phyloP scores from a whole-genome alignment of 1,284 basidiomycete genomes.

The Ganoderma lucidum region DNA sequence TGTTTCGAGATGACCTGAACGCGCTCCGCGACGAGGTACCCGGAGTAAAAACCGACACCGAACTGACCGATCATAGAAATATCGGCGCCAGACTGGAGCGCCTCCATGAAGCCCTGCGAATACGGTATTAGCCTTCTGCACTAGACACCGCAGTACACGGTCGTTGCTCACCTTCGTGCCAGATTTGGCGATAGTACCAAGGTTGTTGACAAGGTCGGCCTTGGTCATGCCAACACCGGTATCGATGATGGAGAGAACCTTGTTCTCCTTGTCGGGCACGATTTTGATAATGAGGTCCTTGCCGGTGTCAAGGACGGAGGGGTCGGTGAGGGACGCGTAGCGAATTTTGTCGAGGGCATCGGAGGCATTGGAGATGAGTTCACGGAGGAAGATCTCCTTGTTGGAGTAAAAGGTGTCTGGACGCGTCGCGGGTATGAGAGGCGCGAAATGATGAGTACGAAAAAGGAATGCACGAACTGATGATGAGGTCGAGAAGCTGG shows the following conservation, averaged over 20 bases:
- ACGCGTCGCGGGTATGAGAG: constrained; percentile 25
- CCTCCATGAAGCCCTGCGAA: constrained; percentile 94
- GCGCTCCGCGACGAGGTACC: constrained; percentile 98
- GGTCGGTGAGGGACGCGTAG: constrained; percentile 92
- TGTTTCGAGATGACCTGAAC: constrained; percentile 99
- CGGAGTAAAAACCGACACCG: constrained; percentile 99
- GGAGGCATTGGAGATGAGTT: constrained; percentile 91
- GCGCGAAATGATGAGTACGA: constrained; percentile 13
- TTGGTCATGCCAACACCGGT: constrained; percentile 99
- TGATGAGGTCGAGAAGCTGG: constrained; percentile 91
- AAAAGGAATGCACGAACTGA: constrained; percentile 63
- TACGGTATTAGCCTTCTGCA: constrained; percentile 17
- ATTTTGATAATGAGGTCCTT: constrained; percentile 95
- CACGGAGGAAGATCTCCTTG: constrained; percentile 98
- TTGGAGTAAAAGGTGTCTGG: constrained; percentile 97
- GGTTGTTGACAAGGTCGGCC: constrained; percentile 98
- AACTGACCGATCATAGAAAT: constrained; percentile 96
- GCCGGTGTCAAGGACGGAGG: constrained; percentile 84
- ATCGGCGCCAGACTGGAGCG: constrained; percentile 95
- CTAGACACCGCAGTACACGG: constrained; percentile 3
- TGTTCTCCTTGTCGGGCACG: constrained; percentile 96
- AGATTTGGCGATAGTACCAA: constrained; percentile 99
- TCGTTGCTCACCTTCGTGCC: constrained; percentile 79
- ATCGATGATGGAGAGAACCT: constrained; percentile 91
- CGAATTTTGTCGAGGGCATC: constrained; percentile 99